Evolutionary conservation across 2,329 filamentous ascomycete species (phyloP), one percentile per base, ranked within the genome.

Genomic region (Sporothrix dimorphospora): DNA sequence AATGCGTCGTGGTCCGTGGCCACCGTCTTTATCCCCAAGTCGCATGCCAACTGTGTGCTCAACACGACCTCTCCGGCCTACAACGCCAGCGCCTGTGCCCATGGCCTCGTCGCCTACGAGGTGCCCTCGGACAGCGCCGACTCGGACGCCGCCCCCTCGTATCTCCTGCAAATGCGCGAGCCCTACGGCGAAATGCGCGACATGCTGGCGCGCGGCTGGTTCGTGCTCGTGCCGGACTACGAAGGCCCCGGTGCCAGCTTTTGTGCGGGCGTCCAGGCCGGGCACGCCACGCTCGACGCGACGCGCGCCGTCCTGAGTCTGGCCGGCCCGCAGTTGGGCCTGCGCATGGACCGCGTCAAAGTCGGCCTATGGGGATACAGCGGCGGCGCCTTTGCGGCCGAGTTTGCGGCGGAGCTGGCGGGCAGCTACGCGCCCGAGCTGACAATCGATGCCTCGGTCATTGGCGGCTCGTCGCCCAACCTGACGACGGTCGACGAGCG

Each of bases 351-450:
- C 19, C 75, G 78, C 6, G 79, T 83, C 0, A 79, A 75, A 5
- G 77, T 84, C 49, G 80, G 82, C 1, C 77, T 87, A 68, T 88
- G 85, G 85, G 85, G 85, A 2, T 87, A 86, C 75, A 85, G 82
- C 4, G 85, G 85, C 7, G 85, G 85, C 21, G 81, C 81, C 14
- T 73, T 86, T 49, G 83, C 84, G 1, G 81, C 78, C 8, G 83
- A 82, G 69, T 86, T 81, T 80, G 84, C 85, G 1, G 81, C 82
- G 16, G 83, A 86, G 73, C 75, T 87, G 59, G 82, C 84, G 66
- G 77, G 77, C 1, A 75, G 75, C 11, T 87, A 87, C 74, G 85
- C 85, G 1, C 83, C 84, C 1, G 83, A 86, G 66, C 75, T 87
- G n/a, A 0, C 1, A 42, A 69, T 73, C 21, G 70, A 55, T 21